phyloP scores from a whole-genome alignment of 441 rosid species.

The Gossypium schwendimanii region DNA sequence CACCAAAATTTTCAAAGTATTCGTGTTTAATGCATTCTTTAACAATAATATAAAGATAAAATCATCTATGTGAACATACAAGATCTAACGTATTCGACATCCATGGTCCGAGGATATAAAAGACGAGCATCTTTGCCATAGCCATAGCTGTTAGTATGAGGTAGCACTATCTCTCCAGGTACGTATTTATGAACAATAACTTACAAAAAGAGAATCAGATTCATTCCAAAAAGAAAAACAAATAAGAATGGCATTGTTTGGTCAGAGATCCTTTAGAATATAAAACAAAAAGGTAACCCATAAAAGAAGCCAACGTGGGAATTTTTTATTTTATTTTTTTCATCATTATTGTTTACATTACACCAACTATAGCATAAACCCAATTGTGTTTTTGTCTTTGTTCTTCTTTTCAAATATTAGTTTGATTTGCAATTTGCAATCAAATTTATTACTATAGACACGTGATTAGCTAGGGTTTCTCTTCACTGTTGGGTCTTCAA shows the following conservation, averaged over 20 bases:
- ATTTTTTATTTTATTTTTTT: background rate
- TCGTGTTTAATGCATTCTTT: too few species aligned
- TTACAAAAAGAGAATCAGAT: too few species aligned
- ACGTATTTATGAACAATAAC: background rate
- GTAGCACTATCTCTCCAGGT: slow-evolving; percentile 20
- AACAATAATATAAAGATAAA: too few species aligned
- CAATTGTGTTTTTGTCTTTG: background rate
- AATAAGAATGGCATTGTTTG: slow-evolving; percentile 1
- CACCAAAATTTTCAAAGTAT: background rate
- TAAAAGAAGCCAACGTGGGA: slow-evolving; percentile 9
- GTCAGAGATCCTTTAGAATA: slow-evolving; percentile 6
- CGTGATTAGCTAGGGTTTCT: slow-evolving; percentile 9
- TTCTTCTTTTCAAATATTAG: background rate
- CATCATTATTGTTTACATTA: background rate
- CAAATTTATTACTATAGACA: background rate
- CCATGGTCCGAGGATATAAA: too few species aligned
- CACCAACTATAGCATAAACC: background rate
- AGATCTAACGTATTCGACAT: too few species aligned
- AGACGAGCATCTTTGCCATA: too few species aligned
- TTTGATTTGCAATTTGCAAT: background rate
- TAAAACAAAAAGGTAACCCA: background rate
- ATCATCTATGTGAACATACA: too few species aligned
- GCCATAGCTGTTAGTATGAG: too few species aligned
- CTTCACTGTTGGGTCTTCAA: background rate
- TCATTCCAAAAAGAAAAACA: too few species aligned